Conservation (phyloP, 495 filamentous ascomycete genomes). For the Aspergillus asperescens region DNA sequence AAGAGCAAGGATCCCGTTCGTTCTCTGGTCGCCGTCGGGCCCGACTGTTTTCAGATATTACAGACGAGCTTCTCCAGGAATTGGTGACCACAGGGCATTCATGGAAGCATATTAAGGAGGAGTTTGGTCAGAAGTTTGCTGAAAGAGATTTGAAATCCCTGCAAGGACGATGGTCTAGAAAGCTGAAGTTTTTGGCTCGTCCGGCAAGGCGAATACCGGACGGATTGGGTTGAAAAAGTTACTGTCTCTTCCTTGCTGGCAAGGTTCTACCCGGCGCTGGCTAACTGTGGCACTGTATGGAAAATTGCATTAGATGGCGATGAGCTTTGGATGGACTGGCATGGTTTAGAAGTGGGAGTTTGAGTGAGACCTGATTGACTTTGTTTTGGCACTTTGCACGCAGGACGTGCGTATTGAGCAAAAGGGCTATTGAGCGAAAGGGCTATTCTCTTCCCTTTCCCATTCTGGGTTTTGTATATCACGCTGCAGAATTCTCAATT, state of each 20-base stretch:
- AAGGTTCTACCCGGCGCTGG: slow-evolving; percentile 5
- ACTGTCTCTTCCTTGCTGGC: slow-evolving; percentile 1
- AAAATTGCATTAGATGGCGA: not conserved
- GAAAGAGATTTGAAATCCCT: not conserved
- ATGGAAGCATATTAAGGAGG: not conserved
- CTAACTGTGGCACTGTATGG: slow-evolving; percentile 6
- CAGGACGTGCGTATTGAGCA: too few species aligned
- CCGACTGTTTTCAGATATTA: not conserved
- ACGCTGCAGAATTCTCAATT: too few species aligned
- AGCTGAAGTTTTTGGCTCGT: not conserved
- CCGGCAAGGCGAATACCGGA: too few species aligned
- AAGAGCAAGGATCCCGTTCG: too few species aligned
- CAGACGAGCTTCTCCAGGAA: not conserved
- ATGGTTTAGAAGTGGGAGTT: not conserved
- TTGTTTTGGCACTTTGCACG: too few species aligned
- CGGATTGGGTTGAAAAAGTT: too few species aligned
- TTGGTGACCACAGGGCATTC: not conserved
- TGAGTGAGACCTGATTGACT: too few species aligned
- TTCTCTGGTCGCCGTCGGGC: too few species aligned
- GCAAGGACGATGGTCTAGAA: not conserved
- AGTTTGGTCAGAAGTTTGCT: not conserved
- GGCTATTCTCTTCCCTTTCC: too few species aligned
- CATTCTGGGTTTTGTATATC: too few species aligned
- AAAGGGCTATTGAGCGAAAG: too few species aligned
- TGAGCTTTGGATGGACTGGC: not conserved